Base-by-base conservation (phyloP, 148 eudicot species). In the Camellia granthamiana region DNA sequence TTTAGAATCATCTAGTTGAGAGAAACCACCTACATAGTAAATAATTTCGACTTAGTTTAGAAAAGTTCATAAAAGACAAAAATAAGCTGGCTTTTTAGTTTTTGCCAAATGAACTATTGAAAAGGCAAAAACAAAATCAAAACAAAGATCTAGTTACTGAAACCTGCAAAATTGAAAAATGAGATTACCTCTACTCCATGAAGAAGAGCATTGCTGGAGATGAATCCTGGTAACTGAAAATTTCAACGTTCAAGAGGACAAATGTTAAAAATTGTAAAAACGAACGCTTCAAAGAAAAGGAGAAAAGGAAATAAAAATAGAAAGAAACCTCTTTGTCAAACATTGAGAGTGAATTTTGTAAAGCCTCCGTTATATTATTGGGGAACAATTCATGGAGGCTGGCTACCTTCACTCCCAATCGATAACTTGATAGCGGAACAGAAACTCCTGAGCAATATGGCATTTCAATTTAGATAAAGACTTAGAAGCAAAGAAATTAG, bases 181-280 rank as follows among this genome's bases (percentile, higher is more conserved):
- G 41, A 38, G 11, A 52, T 64, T 88, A 95, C 99, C 99, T 96
- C 99, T 41, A 96, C 98, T 80, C 98, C 99, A 47, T 96, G 99
- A 68, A 96, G 90, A 85, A 96, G 95, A 21, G 90, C 97, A 60
- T 79, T 85, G 46, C 89, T 62, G 66, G 97, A 93, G 42, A 95
- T 81, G 68, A 90, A 93, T 81, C 98, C 99, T 8, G 97, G 99
- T 72, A 95, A 89, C 99, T 95, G 90, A 66, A 61, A 52, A 60
- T 7, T 49, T 30, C 63, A 11, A 62, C 12, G 19, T 72, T 30
- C 10, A 23, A 23, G 30, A 23, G 30, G 30, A 23, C 30, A 23
- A 23, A 23, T 23, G 30, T 23, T 23, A 23, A 23, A 23, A 23
- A 23, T 23, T 23, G 30, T 7, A 54, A 44, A 68, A 78, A 13